These are phyloP conservation scores for Mycena chlorophos DNA, from an alignment of 768 basidiomycete genomes.

Conservation along the genomic window DNA sequence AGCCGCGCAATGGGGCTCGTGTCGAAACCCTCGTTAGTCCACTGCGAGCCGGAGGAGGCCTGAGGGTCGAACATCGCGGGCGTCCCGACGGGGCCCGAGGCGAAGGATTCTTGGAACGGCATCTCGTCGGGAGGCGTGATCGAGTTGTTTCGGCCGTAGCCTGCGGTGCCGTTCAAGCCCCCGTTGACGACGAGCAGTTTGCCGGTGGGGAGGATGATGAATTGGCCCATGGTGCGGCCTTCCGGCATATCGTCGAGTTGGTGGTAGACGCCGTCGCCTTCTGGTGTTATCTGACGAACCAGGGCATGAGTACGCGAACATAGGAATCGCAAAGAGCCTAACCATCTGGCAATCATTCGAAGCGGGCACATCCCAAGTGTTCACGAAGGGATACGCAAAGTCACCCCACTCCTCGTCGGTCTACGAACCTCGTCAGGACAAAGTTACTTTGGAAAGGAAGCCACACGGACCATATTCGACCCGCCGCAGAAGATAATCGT, in stretches of 20 bases:
- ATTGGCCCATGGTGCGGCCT: constrained; percentile 89
- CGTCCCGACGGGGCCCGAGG: constrained; percentile 63
- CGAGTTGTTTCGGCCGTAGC: constrained; percentile 56
- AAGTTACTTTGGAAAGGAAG: background rate
- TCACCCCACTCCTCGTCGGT: constrained; percentile 71
- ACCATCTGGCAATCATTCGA: constrained; percentile 69
- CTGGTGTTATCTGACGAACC: constrained; percentile 35
- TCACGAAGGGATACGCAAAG: constrained; percentile 68
- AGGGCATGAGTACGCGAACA: background rate
- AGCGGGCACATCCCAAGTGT: constrained; percentile 72
- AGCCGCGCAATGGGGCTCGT: constrained; percentile 63
- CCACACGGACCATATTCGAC: background rate
- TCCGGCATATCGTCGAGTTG: constrained; percentile 77
- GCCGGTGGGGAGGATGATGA: constrained; percentile 79
- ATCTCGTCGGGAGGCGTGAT: constrained; percentile 29
- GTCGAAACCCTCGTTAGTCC: constrained; percentile 58
- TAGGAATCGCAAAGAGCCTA: background rate
- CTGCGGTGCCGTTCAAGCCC: constrained; percentile 67
- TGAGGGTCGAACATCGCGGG: constrained; percentile 75
- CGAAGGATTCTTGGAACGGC: constrained; percentile 62
- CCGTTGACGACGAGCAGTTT: constrained; percentile 72
- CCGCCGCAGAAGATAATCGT: constrained; percentile 89
- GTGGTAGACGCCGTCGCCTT: constrained; percentile 37
- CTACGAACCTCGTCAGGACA: constrained; percentile 41
- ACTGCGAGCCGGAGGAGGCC: constrained; percentile 59